Evolutionary conservation across 495 filamentous ascomycete species (phyloP), one percentile per base, ranked within the genome.

Genomic region (Podospora conica): DNA sequence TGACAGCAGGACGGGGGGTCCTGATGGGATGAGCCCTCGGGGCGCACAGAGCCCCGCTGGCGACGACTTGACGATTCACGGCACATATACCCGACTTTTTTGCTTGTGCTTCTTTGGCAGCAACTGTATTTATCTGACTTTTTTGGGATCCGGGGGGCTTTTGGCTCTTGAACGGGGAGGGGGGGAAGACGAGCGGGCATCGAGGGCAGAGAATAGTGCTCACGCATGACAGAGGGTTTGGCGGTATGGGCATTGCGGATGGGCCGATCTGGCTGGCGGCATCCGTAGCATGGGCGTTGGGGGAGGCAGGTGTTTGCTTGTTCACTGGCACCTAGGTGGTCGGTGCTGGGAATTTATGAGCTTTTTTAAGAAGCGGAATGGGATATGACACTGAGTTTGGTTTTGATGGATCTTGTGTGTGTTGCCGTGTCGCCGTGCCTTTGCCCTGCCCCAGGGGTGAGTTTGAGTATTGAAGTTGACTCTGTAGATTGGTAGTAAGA

Each of bases 81-180:
- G 61, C 54, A 63, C 29, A 63, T 63, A 61, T 61, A 61, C 61
- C 61, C 61, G 40, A 24, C 3, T n/a, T 55, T 63, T 28, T 20
- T 3, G 58, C 12, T 55, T 55, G 23, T 18, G 27, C 18, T 59
- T 59, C 25, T 54, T 6, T n/a, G n/a, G n/a, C n/a, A n/a, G n/a
- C n/a, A n/a, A n/a, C n/a, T n/a, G n/a, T n/a, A n/a, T n/a, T n/a
- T n/a, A n/a, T n/a, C n/a, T 21, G 53, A 18, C 10, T 28, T 23
- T 63, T 63, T 53, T 55, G 24, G 33, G 28, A 8, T 48, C 18
- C 8, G 40, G 33, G 40, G 12, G 15, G 29, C 18, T 48, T 11
- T 11, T 18, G 33, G 15, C 29, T 40, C 33, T 40, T 40, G 18
- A 31, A 10, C 21, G 28, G 1, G 3, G 22, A 20, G 21, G 3